Evolutionary conservation across 495 filamentous ascomycete species (phyloP).

Genomic region (Ascodesmis nigricans): DNA sequence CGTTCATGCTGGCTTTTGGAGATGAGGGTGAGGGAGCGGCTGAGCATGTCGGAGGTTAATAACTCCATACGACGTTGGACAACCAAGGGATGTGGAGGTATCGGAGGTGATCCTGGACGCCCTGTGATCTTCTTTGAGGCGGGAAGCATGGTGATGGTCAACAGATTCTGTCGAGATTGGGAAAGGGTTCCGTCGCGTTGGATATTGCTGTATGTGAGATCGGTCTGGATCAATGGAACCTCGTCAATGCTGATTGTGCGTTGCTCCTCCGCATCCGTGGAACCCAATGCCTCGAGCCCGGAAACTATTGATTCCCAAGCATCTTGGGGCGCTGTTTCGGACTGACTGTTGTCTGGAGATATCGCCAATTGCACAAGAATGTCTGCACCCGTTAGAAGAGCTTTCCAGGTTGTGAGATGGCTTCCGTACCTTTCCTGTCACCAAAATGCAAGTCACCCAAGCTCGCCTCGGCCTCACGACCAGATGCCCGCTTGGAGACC

Average conservation of each 20-base stretch:
- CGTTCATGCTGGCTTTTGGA: constrained; percentile 82
- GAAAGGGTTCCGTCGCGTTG: constrained; percentile 73
- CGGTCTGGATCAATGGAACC: constrained; percentile 85
- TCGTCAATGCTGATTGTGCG: constrained; percentile 77
- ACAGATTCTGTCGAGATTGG: constrained; percentile 71
- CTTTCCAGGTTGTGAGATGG: background rate
- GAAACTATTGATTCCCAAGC: constrained; percentile 95
- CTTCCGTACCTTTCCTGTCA: constrained; percentile 55
- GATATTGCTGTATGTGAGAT: constrained; percentile 83
- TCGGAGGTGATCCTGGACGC: constrained; percentile 51
- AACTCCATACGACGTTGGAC: constrained; percentile 97
- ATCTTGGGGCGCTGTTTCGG: constrained; percentile 75
- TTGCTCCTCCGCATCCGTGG: constrained; percentile 68
- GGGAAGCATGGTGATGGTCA: constrained; percentile 98
- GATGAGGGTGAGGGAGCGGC: constrained; percentile 72
- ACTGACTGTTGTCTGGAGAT: constrained; percentile 62
- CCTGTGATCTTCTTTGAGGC: constrained; percentile 39
- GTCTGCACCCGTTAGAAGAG: constrained; percentile 29
- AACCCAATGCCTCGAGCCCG: constrained; percentile 81
- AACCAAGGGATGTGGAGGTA: constrained; percentile 85
- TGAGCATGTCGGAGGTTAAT: constrained; percentile 95
- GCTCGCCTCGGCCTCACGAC: constrained; percentile 79
- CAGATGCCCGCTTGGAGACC: constrained; percentile 93
- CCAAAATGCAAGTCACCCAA: constrained; percentile 88
- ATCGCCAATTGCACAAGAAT: constrained; percentile 91